phyloP scores from a whole-genome alignment of 106 monocot genomes.

The Iris macrosiphon region DNA sequence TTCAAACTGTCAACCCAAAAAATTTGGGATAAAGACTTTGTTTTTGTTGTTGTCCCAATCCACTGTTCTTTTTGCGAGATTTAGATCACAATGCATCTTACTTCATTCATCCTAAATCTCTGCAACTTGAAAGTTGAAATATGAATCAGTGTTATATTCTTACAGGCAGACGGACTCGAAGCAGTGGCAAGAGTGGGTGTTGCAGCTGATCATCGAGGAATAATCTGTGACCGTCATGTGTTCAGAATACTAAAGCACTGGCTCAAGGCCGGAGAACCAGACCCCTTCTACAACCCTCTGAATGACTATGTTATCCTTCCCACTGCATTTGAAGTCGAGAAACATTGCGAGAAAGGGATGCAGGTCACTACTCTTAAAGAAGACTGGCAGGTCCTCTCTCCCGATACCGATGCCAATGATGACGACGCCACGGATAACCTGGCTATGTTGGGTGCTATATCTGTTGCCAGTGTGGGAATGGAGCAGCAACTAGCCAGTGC shows the following conservation, averaged over 20 bases:
- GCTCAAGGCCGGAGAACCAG: constrained; percentile 84
- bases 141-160: too few relatives aligned
- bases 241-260: constrained; percentile 80
- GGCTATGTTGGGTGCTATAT: constrained; percentile 7
- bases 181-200: constrained; percentile 85
- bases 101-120: too few relatives aligned
- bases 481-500: constrained; percentile 8
- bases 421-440: constrained; percentile 9
- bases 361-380: constrained; percentile 29
- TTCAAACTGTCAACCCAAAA: too few relatives aligned
- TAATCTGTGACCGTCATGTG: constrained; percentile 57
- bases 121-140: too few relatives aligned
- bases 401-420: background rate
- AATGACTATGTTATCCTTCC: constrained; percentile 94
- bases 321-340: constrained; percentile 50
- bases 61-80: too few relatives aligned
- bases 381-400: constrained; percentile 51
- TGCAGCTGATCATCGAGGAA: constrained; percentile 78
- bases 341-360: constrained; percentile 15
- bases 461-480: background rate
- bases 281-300: constrained; percentile 92
- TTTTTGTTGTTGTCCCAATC: too few relatives aligned
- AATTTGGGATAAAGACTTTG: too few relatives aligned
- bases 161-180: constrained; percentile 86
- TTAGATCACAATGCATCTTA: too few relatives aligned